Evolutionary conservation across 257 asterid species (phyloP).

Genomic region (Penstemon davidsonii): DNA sequence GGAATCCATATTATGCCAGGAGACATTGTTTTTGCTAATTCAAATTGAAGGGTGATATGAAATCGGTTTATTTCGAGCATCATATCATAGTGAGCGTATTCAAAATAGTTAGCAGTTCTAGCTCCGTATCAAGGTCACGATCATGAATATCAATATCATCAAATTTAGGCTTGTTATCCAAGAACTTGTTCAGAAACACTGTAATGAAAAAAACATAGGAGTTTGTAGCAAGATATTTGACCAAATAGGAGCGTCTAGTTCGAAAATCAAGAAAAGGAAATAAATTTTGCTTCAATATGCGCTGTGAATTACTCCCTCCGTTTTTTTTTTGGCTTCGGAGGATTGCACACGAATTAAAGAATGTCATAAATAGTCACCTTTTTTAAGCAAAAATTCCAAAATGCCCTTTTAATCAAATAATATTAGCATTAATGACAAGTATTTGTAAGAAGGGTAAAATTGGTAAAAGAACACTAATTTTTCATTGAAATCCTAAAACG

Average conservation of each 20-base stretch:
- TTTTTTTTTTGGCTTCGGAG: too few relatives aligned
- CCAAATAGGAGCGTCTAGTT: neutral
- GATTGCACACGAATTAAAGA: too few relatives aligned
- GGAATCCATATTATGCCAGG: neutral
- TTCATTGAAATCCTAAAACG: too few relatives aligned
- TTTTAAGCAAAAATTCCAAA: too few relatives aligned
- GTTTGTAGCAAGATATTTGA: slow-evolving; percentile 12
- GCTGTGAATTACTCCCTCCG: too few relatives aligned
- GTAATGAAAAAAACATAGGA: neutral
- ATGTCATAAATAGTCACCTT: too few relatives aligned
- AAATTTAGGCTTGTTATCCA: neutral
- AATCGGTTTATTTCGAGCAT: neutral
- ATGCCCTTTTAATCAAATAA: too few relatives aligned
- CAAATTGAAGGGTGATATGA: slow-evolving; percentile 1
- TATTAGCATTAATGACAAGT: too few relatives aligned
- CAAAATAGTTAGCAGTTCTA: neutral
- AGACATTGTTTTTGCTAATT: slow-evolving; percentile 7
- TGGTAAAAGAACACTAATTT: too few relatives aligned
- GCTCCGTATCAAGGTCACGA: neutral
- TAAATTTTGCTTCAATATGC: too few relatives aligned
- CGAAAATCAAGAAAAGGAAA: too few relatives aligned
- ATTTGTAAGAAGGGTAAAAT: too few relatives aligned
- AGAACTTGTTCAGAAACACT: neutral
- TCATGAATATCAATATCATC: neutral
- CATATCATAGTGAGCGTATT: neutral